Conservation (phyloP, 2,329 filamentous ascomycete genomes). For the Coniochaeta pulveracea region DNA sequence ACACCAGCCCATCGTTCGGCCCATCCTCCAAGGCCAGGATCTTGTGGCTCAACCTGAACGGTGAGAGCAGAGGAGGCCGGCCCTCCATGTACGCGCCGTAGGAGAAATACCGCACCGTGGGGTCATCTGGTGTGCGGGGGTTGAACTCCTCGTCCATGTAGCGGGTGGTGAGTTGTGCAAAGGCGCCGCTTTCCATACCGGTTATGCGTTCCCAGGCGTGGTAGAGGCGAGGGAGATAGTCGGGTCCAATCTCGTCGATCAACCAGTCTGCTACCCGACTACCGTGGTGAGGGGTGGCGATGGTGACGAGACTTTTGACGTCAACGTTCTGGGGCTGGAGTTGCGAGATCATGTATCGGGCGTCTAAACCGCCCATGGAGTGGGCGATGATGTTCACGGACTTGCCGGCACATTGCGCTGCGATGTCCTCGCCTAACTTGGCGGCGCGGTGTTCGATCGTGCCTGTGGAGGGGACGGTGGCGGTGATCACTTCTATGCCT, state of each 20-base stretch:
- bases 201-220: conserved; percentile 33
- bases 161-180: conserved; percentile 45
- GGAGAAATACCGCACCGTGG: conserved; percentile 46
- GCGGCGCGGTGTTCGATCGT: conserved; percentile 50
- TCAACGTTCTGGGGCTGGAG: conserved; percentile 33
- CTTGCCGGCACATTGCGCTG: conserved; percentile 27
- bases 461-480: conserved; percentile 49
- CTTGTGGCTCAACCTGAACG: conserved; percentile 41
- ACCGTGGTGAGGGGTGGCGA: conserved; percentile 44
- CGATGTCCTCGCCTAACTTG: conserved; percentile 43
- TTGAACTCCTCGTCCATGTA: conserved; percentile 53
- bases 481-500: conserved; percentile 43
- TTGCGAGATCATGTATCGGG: conserved; percentile 52
- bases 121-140: conserved; percentile 39
- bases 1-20: conserved; percentile 57
- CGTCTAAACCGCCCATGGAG: conserved; percentile 55
- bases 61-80: conserved; percentile 51
- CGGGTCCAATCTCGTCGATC: conserved; percentile 31
- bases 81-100: conserved; percentile 41
- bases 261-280: conserved; percentile 44
- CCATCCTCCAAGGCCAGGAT: conserved; percentile 42
- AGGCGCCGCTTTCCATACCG: conserved; percentile 48
- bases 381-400: conserved; percentile 71
- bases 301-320: conserved; percentile 40
- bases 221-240: conserved; percentile 43